Evolutionary conservation across 352 stramenopile species (phyloP).

Genomic region (Thraustotheca clavata): DNA sequence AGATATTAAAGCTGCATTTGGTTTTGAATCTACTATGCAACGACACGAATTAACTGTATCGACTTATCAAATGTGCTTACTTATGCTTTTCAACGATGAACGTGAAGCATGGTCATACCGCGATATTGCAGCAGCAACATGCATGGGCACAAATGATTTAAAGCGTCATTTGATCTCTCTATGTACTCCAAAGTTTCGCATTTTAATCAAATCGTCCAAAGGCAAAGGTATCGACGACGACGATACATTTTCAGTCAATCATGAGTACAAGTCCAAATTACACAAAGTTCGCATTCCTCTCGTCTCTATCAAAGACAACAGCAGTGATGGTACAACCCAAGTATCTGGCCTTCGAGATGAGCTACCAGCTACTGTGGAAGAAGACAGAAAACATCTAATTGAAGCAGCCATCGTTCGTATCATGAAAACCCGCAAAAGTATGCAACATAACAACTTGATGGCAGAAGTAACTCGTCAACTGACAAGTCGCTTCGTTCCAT

Average conservation of each 20-base stretch:
- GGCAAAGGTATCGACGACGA: conserved; percentile 94
- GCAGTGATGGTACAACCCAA: conserved; percentile 21
- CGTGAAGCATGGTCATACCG: conserved; percentile 63
- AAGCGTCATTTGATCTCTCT: conserved; percentile 96
- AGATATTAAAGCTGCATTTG: conserved; percentile 89
- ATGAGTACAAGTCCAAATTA: conserved; percentile 92
- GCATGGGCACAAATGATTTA: conserved; percentile 83
- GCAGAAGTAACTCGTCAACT: conserved; percentile 85
- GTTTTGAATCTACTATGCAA: conserved; percentile 34
- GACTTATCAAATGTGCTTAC: conserved; percentile 98
- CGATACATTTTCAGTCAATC: conserved; percentile 93
- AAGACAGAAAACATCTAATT: conserved; percentile 94
- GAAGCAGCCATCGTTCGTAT: conserved; percentile 93
- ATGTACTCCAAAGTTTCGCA: conserved; percentile 95
- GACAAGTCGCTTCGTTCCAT: conserved; percentile 87
- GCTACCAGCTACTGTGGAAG: conserved; percentile 88
- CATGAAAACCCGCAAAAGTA: conserved; percentile 92
- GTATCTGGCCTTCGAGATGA: conserved; percentile 49
- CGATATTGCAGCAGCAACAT: conserved; percentile 84
- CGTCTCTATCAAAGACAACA: conserved; percentile 68
- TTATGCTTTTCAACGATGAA: conserved; percentile 95
- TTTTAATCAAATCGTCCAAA: conserved; percentile 96
- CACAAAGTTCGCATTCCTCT: conserved; percentile 76
- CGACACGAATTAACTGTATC: conserved; percentile 95
- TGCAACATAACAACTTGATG: conserved; percentile 89